A percentile compares a stretch with the other conserved stretches of the same genome.
These are phyloP conservation scores for Yamadazyma akitaensis DNA, from an alignment of 805 yeast genomes.

Conservation along the genomic window DNA sequence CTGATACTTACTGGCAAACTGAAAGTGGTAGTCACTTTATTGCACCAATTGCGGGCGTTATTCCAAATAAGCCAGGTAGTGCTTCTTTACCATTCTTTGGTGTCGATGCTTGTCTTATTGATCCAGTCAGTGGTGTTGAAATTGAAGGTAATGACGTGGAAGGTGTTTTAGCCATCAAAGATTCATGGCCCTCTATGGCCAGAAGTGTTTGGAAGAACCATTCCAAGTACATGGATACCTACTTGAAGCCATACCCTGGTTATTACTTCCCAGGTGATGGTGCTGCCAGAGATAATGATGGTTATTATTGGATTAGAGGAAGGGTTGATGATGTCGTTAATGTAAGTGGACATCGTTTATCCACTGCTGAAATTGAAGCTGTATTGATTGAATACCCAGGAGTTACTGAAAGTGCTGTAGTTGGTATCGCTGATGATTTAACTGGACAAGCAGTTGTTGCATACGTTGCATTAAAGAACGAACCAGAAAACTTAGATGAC, in stretches of 20 bases:
- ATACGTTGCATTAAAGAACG: constrained; percentile 68
- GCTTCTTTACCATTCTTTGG: constrained; percentile 98
- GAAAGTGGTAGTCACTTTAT: constrained; percentile 96
- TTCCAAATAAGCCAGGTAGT: constrained; percentile 95
- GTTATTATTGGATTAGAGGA: constrained; percentile 96
- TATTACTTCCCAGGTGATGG: constrained; percentile 98
- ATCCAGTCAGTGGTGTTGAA: constrained; percentile 88
- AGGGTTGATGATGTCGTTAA: constrained; percentile 98
- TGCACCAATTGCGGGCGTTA: constrained; percentile 91
- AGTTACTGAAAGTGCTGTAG: constrained; percentile 80
- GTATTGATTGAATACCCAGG: constrained; percentile 68
- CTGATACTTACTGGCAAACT: constrained; percentile 99
- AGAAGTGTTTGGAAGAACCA: constrained; percentile 92
- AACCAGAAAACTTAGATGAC: constrained; percentile 46
- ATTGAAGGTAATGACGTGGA: constrained; percentile 85
- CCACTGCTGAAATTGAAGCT: constrained; percentile 97
- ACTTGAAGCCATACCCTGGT: constrained; percentile 89
- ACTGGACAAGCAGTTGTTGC: constrained; percentile 89
- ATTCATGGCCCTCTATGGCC: constrained; percentile 99
- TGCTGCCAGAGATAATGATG: constrained; percentile 95
- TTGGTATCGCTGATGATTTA: constrained; percentile 77
- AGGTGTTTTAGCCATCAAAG: constrained; percentile 88
- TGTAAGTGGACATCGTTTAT: constrained; percentile 94
- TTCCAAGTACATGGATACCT: constrained; percentile 82
- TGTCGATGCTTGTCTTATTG: constrained; percentile 83